Conservation (phyloP, 148 eudicot species). For the Rhododendron kiyosumense region DNA sequence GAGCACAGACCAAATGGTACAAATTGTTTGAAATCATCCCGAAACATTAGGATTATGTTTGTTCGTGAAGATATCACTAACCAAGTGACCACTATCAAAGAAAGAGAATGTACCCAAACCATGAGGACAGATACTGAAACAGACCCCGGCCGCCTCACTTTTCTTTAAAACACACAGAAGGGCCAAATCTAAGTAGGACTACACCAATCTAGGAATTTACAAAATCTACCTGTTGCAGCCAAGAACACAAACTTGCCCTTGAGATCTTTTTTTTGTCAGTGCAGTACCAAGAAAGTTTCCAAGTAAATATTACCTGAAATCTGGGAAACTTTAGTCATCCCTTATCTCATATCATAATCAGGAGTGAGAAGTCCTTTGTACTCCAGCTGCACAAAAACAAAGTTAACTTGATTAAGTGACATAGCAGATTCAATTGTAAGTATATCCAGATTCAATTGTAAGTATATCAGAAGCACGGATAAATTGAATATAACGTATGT, state of each 20-base stretch:
- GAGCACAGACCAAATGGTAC: not conserved
- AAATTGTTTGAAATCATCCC: not conserved
- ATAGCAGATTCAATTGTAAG: not conserved
- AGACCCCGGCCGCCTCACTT: not conserved
- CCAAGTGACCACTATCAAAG: not conserved
- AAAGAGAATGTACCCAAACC: not conserved
- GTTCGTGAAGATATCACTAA: not conserved
- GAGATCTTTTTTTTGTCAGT: not conserved
- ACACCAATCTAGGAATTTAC: conserved; percentile 1
- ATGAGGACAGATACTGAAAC: not conserved
- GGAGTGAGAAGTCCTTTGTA: conserved; percentile 45
- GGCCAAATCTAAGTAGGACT: conserved; percentile 1
- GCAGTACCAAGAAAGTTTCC: not conserved
- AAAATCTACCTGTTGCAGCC: not conserved
- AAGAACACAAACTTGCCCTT: conserved; percentile 2
- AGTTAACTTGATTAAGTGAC: not conserved
- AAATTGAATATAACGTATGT: not conserved
- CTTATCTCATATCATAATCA: conserved; percentile 25
- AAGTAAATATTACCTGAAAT: not conserved
- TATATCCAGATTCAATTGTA: not conserved
- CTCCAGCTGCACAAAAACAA: conserved; percentile 51
- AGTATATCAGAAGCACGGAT: not conserved
- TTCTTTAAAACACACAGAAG: not conserved
- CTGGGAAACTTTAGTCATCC: not conserved
- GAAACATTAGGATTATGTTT: not conserved